Base-by-base conservation (phyloP, 129 eudicot species). In the Arctium lappa region DNA sequence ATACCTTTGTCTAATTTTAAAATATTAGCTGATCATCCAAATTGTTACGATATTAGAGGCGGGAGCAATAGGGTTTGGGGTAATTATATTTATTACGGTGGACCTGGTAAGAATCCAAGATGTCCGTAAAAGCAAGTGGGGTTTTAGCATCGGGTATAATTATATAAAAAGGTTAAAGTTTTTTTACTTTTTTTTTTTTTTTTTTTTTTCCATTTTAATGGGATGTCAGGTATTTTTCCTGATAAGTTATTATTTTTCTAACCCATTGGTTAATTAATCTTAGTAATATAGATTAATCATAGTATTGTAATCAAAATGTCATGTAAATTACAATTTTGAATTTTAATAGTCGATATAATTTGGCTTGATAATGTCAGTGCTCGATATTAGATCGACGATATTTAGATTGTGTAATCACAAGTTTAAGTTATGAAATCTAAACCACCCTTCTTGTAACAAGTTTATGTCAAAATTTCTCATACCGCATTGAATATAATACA, bases 11-110 rank as follows among this genome's bases (percentile, higher is more conserved):
- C 92, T 8, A 90, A 89, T 31, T 87, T 95, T 7, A 85, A 85
- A 31, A 89, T 95, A 32, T 85, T 91, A 69, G 99, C 97, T 0
- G 99, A 95, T 81, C 97, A 91, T 83, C 94, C 99, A 13, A 93
- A 91, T 84, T 95, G 99, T 76, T 95, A 95, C 30, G 90, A 95
- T 71, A 90, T 91, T 18, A 85, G 86, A 82, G 97, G 97, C 3
- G 99, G 97, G 15, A 76, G 68, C 15, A 93, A 90, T 85, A 80
- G 84, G 8, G 99, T 90, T 34, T 95, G 99, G 99, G 99, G 99
- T 4, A 89, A 95, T 88, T 95, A 95, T 82, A 86, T 95, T 78
- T 95, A 93, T 56, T 95, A 91, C 75, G 99, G 99, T 60, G 99
- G 99, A 0, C 99, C 99, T 0, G 99, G 99, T 39, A 90, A 86